phyloP scores from a whole-genome alignment of 306 rosid genomes.

The Medicago lupulina region DNA sequence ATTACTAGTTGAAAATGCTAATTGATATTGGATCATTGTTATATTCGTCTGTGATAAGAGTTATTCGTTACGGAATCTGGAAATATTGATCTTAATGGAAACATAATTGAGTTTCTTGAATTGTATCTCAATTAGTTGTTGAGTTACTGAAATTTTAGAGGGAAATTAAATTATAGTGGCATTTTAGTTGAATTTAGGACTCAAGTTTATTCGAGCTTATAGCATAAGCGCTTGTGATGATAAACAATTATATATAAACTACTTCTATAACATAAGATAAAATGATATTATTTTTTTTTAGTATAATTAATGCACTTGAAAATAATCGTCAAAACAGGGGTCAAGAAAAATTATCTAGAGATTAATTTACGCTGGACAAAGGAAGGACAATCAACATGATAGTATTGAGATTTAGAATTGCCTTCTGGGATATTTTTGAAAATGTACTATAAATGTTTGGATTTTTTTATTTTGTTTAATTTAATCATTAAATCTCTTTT shows the following conservation, averaged over 20 bases:
- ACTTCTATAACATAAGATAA: no score
- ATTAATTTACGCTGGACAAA: background rate
- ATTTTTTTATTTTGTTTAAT: background rate
- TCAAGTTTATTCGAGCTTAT: background rate
- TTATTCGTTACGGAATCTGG: background rate
- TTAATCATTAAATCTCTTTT: constrained; percentile 15
- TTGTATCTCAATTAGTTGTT: constrained; percentile 13
- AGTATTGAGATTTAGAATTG: background rate
- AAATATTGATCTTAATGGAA: background rate
- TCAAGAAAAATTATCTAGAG: no score
- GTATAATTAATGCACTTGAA: background rate
- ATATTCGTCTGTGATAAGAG: no score
- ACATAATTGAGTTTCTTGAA: background rate
- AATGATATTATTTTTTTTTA: no score
- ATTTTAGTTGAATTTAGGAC: background rate
- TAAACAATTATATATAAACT: no score
- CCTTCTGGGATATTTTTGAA: background rate
- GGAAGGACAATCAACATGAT: background rate
- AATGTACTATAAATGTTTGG: background rate
- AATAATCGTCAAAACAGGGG: background rate
- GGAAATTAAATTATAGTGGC: background rate
- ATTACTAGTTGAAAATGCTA: no score
- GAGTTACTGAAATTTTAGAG: background rate
- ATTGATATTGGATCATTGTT: no score
- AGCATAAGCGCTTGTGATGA: no score